Evolutionary conservation across 2,329 filamentous ascomycete species (phyloP), one percentile per base, ranked within the genome.

Genomic region (Sarocladium brachiariae): DNA sequence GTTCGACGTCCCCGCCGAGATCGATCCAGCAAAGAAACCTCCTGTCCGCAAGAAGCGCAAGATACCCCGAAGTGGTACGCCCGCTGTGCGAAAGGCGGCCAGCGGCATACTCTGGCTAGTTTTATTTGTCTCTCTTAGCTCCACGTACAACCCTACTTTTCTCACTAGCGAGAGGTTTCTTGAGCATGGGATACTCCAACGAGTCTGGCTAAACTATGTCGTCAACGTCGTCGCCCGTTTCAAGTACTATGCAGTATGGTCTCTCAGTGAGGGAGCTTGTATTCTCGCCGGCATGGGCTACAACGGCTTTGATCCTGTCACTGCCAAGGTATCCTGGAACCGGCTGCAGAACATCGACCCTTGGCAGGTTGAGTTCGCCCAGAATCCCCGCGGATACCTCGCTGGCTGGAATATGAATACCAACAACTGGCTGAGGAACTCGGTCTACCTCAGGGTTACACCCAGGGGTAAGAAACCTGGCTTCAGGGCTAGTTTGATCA

Each of bases 341-440:
- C 83, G 92, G 24, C 73, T 97, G 16, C 86, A 89, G 59, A 99
- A 99, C 63, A 89, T 99, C 58, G 83, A 87, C 57, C 87, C 93
- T 0, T 85, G 83, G 77, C 82, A 80, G 2, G 87, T 99, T 24
- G 93, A 99, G 70, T 76, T 82, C 1, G 93, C 92, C 1, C 91
- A 96, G 69, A 99, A 97, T 65, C 87, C 88, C n/a, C 84, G 92
- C 50, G 90, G 82, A 2, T 97, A 93, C 61, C 77, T 99, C 2
- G 92, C 85, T 46, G 87, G 83, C 61, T 99, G 93, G 93, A 99
- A 99, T 67, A 96, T 96, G 73, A 97, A 97, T 69, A 99, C 93
- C 11, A 99, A 96, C 66, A 83, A 89, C 61, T 99, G 93, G 93
- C 73, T 99, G 54, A 82, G 91, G 43, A 96, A 97, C 67, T 99